A percentile compares a stretch with the other conserved stretches of the same genome.
These are phyloP conservation scores for Teratosphaeria viscida DNA, from an alignment of 2,329 filamentous ascomycete species.

Conservation along the genomic window DNA sequence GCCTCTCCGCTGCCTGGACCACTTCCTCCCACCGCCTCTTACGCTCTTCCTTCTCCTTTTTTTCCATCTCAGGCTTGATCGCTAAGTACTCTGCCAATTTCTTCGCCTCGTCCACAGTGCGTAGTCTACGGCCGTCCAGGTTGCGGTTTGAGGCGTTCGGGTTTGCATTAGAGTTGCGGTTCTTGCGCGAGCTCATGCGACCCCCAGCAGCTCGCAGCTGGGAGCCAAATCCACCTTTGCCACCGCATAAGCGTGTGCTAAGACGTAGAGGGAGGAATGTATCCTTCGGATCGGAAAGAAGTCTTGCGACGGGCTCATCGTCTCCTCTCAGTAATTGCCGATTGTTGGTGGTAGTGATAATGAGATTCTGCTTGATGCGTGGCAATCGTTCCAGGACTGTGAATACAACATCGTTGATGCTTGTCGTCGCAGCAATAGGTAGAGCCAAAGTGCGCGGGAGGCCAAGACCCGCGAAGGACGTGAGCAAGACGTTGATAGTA, in stretches of 20 bases:
- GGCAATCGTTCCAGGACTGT: slow-evolving; percentile 51
- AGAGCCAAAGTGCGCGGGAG: slow-evolving; percentile 74
- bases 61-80: slow-evolving; percentile 95
- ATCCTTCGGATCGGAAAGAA: slow-evolving; percentile 42
- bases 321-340: slow-evolving; percentile 52
- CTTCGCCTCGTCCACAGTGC: slow-evolving; percentile 92
- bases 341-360: slow-evolving; percentile 75
- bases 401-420: slow-evolving; percentile 46
- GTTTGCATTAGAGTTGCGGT: slow-evolving; percentile 55
- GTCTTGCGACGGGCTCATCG: slow-evolving; percentile 46
- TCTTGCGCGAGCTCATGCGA: slow-evolving; percentile 94
- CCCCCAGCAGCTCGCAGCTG: slow-evolving; percentile 93
- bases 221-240: slow-evolving; percentile 95
- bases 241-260: slow-evolving; percentile 69
- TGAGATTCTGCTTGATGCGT: slow-evolving; percentile 48
- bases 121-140: slow-evolving; percentile 76
- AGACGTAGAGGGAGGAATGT: slow-evolving; percentile 76
- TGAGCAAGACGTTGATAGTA: slow-evolving; percentile 70
- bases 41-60: slow-evolving; percentile 79
- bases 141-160: slow-evolving; percentile 80
- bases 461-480: slow-evolving; percentile 71
- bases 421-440: slow-evolving; percentile 53
- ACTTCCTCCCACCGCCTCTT: slow-evolving; percentile 80
- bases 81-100: slow-evolving; percentile 88
- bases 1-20: slow-evolving; percentile 71